phyloP scores from a whole-genome alignment of 306 rosid species.

The Vigna trinervia region DNA sequence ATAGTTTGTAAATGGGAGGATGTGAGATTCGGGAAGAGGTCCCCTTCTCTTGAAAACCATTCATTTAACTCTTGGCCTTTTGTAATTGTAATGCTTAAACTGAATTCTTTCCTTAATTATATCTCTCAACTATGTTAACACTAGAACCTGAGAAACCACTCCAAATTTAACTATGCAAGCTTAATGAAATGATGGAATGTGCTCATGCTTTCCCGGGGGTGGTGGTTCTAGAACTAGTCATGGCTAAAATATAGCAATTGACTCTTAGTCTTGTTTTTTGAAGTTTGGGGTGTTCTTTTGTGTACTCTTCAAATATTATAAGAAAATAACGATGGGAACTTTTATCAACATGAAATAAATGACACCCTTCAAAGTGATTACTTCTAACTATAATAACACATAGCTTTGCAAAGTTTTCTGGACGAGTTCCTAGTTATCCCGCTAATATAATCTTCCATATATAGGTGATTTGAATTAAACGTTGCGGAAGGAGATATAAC shows the following conservation, averaged over 20 bases:
- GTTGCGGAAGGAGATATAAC: neutral
- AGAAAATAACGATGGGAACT: conserved; percentile 10
- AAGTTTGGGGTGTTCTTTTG: neutral
- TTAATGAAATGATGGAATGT: conserved; percentile 15
- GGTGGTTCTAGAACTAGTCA: conserved; percentile 17
- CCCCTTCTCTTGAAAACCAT: conserved; percentile 12
- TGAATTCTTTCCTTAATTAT: conserved; percentile 11
- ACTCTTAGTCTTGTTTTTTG: conserved; percentile 13
- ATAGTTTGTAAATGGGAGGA: neutral
- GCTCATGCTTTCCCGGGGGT: conserved; percentile 18
- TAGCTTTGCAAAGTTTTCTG: conserved; percentile 20
- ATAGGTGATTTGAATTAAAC: conserved; percentile 20
- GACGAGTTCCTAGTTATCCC: conserved; percentile 6
- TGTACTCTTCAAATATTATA: neutral
- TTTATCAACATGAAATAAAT: neutral
- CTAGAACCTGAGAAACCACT: neutral
- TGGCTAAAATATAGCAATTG: conserved; percentile 5
- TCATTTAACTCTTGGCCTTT: conserved; percentile 16
- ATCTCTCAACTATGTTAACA: conserved; percentile 1
- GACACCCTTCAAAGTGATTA: conserved; percentile 5
- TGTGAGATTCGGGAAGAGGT: conserved; percentile 3
- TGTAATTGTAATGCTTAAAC: conserved; percentile 19
- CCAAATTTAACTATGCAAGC: neutral
- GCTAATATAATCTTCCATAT: neutral
- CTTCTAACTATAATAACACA: conserved; percentile 14